Base-by-base conservation (phyloP, 192 early-diverging fungal genomes). In the Podochytrium sp. region DNA sequence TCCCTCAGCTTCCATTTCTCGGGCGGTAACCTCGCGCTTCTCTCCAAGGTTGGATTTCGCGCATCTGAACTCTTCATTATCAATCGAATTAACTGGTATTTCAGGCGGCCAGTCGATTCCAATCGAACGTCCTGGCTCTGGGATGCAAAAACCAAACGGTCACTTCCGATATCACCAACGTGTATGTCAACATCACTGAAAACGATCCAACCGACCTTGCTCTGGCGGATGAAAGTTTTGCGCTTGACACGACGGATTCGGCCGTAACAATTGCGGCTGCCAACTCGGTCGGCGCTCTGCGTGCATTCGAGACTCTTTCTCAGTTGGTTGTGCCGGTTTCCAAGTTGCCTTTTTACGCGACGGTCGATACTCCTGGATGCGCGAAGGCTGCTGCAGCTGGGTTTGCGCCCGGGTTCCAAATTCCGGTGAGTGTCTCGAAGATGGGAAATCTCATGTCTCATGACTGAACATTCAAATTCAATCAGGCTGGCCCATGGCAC, bases 221-320 rank as follows among this genome's bases (percentile, higher is more conserved):
- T 27, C 14, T 16, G 14, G 67, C 67, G 7, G 38, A 70, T 3
- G 71, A 75, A 49, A 25, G n/a, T 30, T 75, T 68, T 25, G 32
- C 74, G 12, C 42, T 75, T 16, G 33, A 10, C 14, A n/a, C 40
- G n/a, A 14, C 40, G 5, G 55, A 20, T n/a, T 47, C 49, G 2
- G 50, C 53, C n/a, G 55, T 56, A 2, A 35, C 27, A 3, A 81
- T 93, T 55, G 78, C 74, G 25, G 84, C 93, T 7, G 73, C 76
- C 29, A 88, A 87, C 2, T 76, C 86, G 42, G 88, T 84, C 37
- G 93, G 93, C 25, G 93, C 92, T 12, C 68, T 93, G 41, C 89
- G 89, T 43, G 91, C 82, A 3, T 78, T 93, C 3, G 89, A 91
- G 74, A 92, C 91, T 5, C 87, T 90, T 57, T 86, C 88, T 32